Evolutionary conservation across 306 rosid genomes (phyloP), one percentile per base, ranked within the genome.

Genomic region (Hippophae rhamnoides): DNA sequence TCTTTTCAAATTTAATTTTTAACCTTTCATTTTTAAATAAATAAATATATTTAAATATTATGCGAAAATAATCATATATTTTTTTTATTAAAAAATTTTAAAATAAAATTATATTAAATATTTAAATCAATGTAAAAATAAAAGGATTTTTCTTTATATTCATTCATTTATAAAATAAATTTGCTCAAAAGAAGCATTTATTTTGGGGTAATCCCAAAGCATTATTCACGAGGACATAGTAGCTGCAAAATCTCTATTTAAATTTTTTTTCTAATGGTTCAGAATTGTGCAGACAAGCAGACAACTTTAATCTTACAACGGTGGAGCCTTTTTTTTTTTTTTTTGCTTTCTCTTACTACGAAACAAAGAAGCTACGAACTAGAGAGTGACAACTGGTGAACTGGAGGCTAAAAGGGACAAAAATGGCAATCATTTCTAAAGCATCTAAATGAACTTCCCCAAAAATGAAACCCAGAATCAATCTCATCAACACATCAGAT

Each of bases 351-450:
- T 31, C 68, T 52, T 31, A 60, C 52, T 41, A 65, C 10, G 41
- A 59, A 61, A 51, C 52, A 71, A 48, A 57, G 68, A 74, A 64
- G 73, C 68, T 75, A 71, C 55, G 62, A 70, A 63, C 13, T 42
- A 69, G 84, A 81, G 73, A 73, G 78, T 70, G 89, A 83, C 83
- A 86, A 80, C 52, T 71, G 82, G 66, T 51, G 82, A 18, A 18
- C 23, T 18, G 23, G 84, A 84, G 81, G 82, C 80, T 76, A 71
- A 81, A 79, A 18, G 81, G 86, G 83, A 81, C 86, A 86, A 76
- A 77, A 63, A 77, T 75, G 67, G 64, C 86, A 87, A 87, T 81
- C 68, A 84, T 84, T 79, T 78, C 85, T 43, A 75, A 64, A 48
- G 78, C 72, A 79, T 75, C 75, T 53, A 62, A 74, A 74, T 43